Base-by-base conservation (phyloP, 495 filamentous ascomycete genomes). In the Penicillium argentinense region DNA sequence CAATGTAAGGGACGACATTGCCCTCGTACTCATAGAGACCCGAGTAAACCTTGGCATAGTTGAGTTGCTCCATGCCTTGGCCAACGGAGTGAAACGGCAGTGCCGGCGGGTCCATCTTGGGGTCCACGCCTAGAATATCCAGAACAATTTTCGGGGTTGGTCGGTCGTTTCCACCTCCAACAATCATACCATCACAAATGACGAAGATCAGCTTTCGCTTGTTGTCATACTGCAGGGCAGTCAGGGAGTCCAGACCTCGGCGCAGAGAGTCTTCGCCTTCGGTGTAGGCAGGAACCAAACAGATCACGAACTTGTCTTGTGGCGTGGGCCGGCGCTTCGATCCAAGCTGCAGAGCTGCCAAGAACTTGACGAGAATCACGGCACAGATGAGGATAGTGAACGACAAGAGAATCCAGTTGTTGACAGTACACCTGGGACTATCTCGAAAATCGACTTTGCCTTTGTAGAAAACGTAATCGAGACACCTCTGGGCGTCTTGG, bases 231-330 rank as follows among this genome's bases (percentile, higher is more conserved):
- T 93, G 84, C 26, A 98, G 77, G 13, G 90, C 89, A 13, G 93
- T 96, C 47, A 97, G 77, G 3, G 93, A 97, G 63, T 98, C 93
- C 5, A 98, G 78, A 24, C 89, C 91, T 59, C 95, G 91, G 37
- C 93, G 79, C 16, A 98, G 71, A 14, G 89, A 86, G 63, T 98
- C 91, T 72, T 98, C 93, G 48, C 91, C 93, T 73, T 98, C 93
- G 0, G 93, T 98, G 62, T 98, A 98, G 9, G 93, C 93, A 14
- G 93, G 93, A 42, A 98, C 89, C 66, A 96, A 87, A 73, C 93
- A 97, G 51, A 98, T 97, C 48, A 98, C 93, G 49, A 98, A 98
- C 63, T 97, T 97, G 63, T 98, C 93, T 68, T 97, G 93, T 19
- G 89, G 85, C 13, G 85, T 75, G 4, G 93, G 93, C 13, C 89